Base-by-base conservation (phyloP, 1,139 yeast species). In the Zygotorulaspora mrakii region DNA sequence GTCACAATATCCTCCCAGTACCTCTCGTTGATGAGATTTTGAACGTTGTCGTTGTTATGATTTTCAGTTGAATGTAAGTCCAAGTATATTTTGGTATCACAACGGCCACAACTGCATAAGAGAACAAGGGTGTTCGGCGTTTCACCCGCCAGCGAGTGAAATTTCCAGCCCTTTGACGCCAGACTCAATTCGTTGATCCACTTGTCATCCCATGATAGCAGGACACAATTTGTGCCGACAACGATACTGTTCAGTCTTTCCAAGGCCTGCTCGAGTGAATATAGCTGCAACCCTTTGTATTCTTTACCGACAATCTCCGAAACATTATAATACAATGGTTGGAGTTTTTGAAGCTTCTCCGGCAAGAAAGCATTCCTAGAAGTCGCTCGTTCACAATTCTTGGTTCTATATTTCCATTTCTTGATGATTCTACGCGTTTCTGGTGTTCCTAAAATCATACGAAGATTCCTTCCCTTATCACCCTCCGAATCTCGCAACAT, bases 101-200 rank as follows among this genome's bases (percentile, higher is more conserved):
- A 52, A 23, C 43, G 33, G 5, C 25, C 14, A 36, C 44, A 35
- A 6, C 25, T 12, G 38, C 56, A 52, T 22, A 20, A 34, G 32
- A 45, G 39, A 10, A 33, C 38, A 9, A 36, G 16, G 11, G 23
- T 37, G 6, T 27, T 36, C 7, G 23, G 26, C 6, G n/a, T 5
- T 24, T 24, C 12, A 16, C 23, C 14, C n/a, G 27, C 42, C 5
- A 35, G 21, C n/a, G 33, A 11, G 8, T 29, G 8, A 18, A 31
- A 33, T 12, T 22, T 34, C 54, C 54, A 51, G 4, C 57, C 57
- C 14, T 45, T 44, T 10, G 54, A 39, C n/a, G 49, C 49, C 21
- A 51, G 20, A 5, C 37, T 37, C 26, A 52, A 37, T 12, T 53
- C 50, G 35, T 51, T 51, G 23, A 50, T 28, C 41, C 45, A 43